phyloP scores from a whole-genome alignment of 768 basidiomycete genomes.

The Naganishia kalamii region DNA sequence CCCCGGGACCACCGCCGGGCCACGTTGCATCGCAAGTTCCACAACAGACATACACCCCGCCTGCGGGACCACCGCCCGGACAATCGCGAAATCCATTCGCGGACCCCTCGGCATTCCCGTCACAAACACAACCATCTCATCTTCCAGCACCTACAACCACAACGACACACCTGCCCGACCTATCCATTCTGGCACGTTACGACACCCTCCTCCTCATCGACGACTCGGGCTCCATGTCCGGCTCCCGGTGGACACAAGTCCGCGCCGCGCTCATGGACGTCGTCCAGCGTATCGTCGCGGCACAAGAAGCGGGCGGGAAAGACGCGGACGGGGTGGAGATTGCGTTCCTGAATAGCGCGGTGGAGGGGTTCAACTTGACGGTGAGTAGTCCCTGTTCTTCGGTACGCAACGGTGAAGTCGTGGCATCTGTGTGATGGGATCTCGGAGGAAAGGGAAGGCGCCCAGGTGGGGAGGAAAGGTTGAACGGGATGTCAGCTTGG shows the following conservation, averaged over 20 bases:
- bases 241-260: conserved; percentile 37
- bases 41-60: conserved; percentile 24
- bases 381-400: conserved; percentile 20
- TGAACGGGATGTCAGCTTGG: too few relatives aligned
- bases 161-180: conserved; percentile 19
- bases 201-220: conserved; percentile 38
- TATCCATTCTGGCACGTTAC: conserved; percentile 34
- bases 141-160: not conserved
- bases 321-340: conserved; percentile 40
- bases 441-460: not conserved
- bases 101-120: conserved; percentile 10
- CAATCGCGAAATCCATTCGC: conserved; percentile 13
- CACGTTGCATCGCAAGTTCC: not conserved
- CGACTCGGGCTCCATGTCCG: conserved; percentile 34
- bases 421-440: too few relatives aligned
- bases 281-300: conserved; percentile 25
- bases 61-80: conserved; percentile 29
- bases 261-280: conserved; percentile 34
- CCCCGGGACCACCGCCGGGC: not conserved
- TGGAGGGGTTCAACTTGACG: conserved; percentile 37
- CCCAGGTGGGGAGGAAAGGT: too few relatives aligned
- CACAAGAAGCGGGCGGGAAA: conserved; percentile 32
- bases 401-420: not conserved
- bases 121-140: not conserved
- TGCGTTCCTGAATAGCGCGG: conserved; percentile 39